These are phyloP conservation scores for Capronia americana DNA, from an alignment of 2,329 filamentous ascomycete genomes.

Conservation along the genomic window DNA sequence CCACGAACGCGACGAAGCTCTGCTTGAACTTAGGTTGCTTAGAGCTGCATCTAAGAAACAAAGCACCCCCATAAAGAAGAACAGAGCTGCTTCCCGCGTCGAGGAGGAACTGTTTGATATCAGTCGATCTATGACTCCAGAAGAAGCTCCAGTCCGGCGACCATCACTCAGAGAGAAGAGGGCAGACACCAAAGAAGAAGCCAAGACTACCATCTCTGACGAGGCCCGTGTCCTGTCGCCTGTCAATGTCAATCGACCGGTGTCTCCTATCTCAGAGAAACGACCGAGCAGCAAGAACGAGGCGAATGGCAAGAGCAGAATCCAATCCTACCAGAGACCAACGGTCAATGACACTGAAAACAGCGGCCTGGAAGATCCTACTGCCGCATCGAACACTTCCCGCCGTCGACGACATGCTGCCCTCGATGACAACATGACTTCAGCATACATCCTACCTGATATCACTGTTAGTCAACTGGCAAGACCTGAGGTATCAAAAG, in stretches of 20 bases:
- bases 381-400: constrained; percentile 55
- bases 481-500: constrained; percentile 45
- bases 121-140: constrained; percentile 36
- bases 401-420: constrained; percentile 57
- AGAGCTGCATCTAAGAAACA: constrained; percentile 32
- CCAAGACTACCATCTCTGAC: constrained; percentile 35
- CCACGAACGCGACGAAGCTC: constrained; percentile 38
- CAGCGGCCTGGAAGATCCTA: constrained; percentile 36
- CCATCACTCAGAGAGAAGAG: constrained; percentile 23
- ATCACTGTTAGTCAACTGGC: constrained; percentile 58
- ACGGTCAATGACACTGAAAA: constrained; percentile 37
- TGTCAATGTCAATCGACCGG: constrained; percentile 20
- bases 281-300: constrained; percentile 17
- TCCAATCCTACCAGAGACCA: constrained; percentile 29
- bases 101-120: constrained; percentile 41
- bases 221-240: constrained; percentile 38
- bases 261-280: constrained; percentile 27
- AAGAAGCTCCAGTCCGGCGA: constrained; percentile 27
- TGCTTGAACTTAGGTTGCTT: constrained; percentile 37
- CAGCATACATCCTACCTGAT: constrained; percentile 68
- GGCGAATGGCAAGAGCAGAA: constrained; percentile 19
- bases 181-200: constrained; percentile 27
- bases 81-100: constrained; percentile 23
- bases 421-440: constrained; percentile 63
- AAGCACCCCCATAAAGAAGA: constrained; percentile 29